Conservation (phyloP, 2,329 filamentous ascomycete species). For the Alternaria brassicae region DNA sequence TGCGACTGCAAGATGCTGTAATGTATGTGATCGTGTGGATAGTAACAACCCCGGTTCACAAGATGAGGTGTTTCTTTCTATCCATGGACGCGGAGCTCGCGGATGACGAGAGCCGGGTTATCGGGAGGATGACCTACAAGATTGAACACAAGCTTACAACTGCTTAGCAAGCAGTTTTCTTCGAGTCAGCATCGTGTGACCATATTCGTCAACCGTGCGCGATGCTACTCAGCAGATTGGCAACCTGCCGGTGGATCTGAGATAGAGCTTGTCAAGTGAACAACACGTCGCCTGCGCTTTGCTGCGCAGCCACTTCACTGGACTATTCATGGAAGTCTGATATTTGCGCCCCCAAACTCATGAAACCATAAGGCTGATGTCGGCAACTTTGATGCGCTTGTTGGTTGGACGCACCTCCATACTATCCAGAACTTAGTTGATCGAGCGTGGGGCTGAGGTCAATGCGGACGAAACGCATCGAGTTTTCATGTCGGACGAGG, state of each 20-base stretch:
- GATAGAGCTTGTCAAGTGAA: not conserved
- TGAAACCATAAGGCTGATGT: not conserved
- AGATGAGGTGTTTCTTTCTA: not conserved
- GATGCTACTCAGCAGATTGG: not conserved
- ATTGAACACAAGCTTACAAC: not conserved
- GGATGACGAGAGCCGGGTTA: not conserved
- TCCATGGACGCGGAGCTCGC: not conserved
- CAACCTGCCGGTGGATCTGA: not conserved
- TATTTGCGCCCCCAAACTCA: not conserved
- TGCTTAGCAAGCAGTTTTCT: not conserved
- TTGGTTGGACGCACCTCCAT: not conserved
- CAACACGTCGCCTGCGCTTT: not conserved
- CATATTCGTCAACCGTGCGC: not conserved
- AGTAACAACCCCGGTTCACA: not conserved
- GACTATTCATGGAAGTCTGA: not conserved
- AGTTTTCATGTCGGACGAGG: not conserved
- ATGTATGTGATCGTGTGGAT: not conserved
- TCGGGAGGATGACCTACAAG: not conserved
- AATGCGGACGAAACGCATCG: not conserved
- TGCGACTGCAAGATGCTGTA: not conserved
- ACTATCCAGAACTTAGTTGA: not conserved
- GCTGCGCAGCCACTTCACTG: not conserved
- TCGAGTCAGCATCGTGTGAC: slow-evolving; percentile 1
- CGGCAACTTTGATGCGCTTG: not conserved
- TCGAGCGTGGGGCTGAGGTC: not conserved